A percentile compares a stretch with the other conserved stretches of the same genome.
phyloP scores from a whole-genome alignment of 495 filamentous ascomycete genomes.

The Podospora pseudopauciseta region DNA sequence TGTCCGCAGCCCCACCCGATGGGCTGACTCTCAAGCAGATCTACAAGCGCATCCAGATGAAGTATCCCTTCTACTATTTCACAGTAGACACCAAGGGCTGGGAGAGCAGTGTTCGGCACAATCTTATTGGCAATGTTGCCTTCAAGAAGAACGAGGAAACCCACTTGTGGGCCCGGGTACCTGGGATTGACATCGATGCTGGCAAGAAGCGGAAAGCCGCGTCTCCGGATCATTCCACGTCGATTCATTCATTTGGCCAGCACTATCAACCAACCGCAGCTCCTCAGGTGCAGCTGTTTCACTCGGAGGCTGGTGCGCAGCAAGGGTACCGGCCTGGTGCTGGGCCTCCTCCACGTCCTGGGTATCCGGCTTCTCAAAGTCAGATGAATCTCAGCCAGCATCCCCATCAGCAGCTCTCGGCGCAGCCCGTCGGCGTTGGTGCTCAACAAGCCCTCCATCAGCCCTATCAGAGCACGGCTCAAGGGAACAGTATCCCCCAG shows the following conservation, averaged over 20 bases:
- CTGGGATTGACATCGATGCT: constrained; percentile 48
- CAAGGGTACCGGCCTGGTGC: constrained; percentile 26
- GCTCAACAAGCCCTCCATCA: constrained; percentile 26
- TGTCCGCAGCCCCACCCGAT: constrained; percentile 62
- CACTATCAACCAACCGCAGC: constrained; percentile 25
- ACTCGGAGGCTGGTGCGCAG: constrained; percentile 21
- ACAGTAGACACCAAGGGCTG: constrained; percentile 77
- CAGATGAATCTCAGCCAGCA: constrained; percentile 32
- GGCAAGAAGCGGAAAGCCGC: constrained; percentile 50
- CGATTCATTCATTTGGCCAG: constrained; percentile 28
- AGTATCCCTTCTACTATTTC: constrained; percentile 89
- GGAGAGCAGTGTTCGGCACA: constrained; percentile 97
- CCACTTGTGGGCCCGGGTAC: constrained; percentile 48
- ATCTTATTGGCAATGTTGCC: constrained; percentile 81
- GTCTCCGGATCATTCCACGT: constrained; percentile 40
- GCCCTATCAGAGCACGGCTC: constrained; percentile 31
- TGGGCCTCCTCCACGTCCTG: constrained; percentile 28
- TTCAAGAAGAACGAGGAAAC: constrained; percentile 76
- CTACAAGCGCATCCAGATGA: constrained; percentile 80
- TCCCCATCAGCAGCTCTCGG: constrained; percentile 22
- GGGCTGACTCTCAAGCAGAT: constrained; percentile 88
- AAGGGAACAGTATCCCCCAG: constrained; percentile 34
- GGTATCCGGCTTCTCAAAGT: constrained; percentile 17
- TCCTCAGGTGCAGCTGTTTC: constrained; percentile 31
- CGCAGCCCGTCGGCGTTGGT: constrained; percentile 24